Evolutionary conservation across 1,284 basidiomycete genomes (phyloP), one percentile per base, ranked within the genome.

Genomic region (Cryptococcus sp.): DNA sequence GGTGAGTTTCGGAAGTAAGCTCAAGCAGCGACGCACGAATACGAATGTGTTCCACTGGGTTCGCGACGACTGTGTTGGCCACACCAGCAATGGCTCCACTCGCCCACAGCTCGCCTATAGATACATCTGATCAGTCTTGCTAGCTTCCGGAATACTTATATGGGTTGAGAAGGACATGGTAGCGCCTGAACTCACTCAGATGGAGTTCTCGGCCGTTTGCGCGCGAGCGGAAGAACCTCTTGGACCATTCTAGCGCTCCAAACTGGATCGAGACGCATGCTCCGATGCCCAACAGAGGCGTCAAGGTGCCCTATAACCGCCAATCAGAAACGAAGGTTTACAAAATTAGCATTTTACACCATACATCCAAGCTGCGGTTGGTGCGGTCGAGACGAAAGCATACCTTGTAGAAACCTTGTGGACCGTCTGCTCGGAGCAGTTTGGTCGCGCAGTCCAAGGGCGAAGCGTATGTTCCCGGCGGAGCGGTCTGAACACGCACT

Each of bases 31-130:
- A 83, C 90, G 73, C 67, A 88, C 94, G 89, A 69, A 98, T 98
- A 82, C 95, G 90, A 70, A 98, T 93, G 74, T 98, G 93, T 78
- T 99, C 95, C 15, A 99, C 93, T 2, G 95, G 95, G 1, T 93
- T 92, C 0, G 93, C 94, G 19, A 97, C 91, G 55, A 94, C 83
- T 46, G 90, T 88, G 75, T 98, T 99, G 16, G 92, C 89, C 22
- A 97, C 77, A 39, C 95, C 94, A 23, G 93, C 94, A 30, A 85
- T 79, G 2, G 91, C 86, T 63, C 94, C 94, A 5, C 92, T 84
- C 0, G 82, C 69, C 66, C 92, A 86, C 19, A 95, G 82, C 77
- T 97, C 93, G 11, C 75, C 77, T 41, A 82, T 15, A 39, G 3
- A 22, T 19, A 23, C 30, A 46, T 19, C 23, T 47, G 30, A 15